phyloP scores from a whole-genome alignment of 192 early-diverging fungal species.

The Umbelopsis sp. region DNA sequence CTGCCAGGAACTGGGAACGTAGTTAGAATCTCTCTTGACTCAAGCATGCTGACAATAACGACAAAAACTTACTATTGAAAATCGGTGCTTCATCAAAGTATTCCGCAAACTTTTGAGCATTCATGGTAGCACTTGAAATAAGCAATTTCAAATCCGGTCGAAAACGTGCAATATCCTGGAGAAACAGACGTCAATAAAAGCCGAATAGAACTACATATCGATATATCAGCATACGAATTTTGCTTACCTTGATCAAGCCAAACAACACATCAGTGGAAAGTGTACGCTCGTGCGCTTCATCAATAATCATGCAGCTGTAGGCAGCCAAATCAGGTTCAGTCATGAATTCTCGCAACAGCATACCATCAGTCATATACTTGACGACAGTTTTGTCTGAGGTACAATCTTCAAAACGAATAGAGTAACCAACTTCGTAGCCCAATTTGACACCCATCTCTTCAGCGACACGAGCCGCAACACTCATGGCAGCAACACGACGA shows the following conservation, averaged over 20 bases:
- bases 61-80: conserved; percentile 64
- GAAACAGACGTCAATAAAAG: neutral
- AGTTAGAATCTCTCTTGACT: neutral
- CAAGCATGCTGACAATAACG: neutral
- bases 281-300: conserved; percentile 98
- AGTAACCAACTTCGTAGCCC: conserved; percentile 93
- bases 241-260: conserved; percentile 82
- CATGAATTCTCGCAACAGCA: conserved; percentile 96
- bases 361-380: conserved; percentile 99
- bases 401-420: conserved; percentile 98
- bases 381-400: conserved; percentile 93
- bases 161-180: conserved; percentile 85
- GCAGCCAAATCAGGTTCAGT: conserved; percentile 90
- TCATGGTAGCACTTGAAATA: conserved; percentile 97
- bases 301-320: conserved; percentile 95
- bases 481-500: conserved; percentile 97
- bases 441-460: conserved; percentile 96
- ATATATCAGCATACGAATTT: neutral
- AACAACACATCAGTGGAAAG: conserved; percentile 96
- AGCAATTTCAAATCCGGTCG: conserved; percentile 91
- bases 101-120: conserved; percentile 93
- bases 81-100: conserved; percentile 96
- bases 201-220: neutral
- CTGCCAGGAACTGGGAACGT: conserved; percentile 75
- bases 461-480: conserved; percentile 94